Base-by-base conservation (phyloP, 2,329 filamentous ascomycete genomes). In the Fusarium nurragi region DNA sequence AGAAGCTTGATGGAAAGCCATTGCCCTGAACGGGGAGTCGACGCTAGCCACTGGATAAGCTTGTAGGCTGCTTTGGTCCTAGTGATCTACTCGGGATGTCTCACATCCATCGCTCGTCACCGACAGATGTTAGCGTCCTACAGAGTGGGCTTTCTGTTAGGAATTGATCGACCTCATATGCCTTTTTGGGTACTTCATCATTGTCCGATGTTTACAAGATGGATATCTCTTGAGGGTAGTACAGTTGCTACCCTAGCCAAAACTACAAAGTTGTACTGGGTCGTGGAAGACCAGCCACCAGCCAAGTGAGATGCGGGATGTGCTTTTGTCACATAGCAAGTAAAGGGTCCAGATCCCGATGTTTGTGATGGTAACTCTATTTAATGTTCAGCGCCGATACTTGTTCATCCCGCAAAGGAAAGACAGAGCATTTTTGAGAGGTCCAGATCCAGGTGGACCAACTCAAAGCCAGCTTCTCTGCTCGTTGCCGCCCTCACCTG, bases 1-100 rank as follows among this genome's bases (percentile, higher is more conserved):
- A 38, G 32, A 59, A 59, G 54, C 38, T 59, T 59, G 52, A 59
- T 1, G 2, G 2, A 2, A 44, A 59, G 44, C 38, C 34, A 36
- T 18, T 5, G 4, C 1, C 32, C 16, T 34, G 25, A 18, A 9
- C n/a, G 9, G 4, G 16, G 9, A 5, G 10, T 7, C 32, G 10
- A 11, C 2, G 9, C 5, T 28, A 2, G 13, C 21, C 14, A 5
- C 21, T 30, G 13, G 6, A 11, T 2, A 8, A 8, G 4, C 0
- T 25, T 5, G 3, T 1, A 9, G 16, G 18, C 32, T 39, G 44
- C 21, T 21, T 59, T 34, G 28, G 25, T 52, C 22, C 28, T 59
- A 53, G 55, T 25, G 4, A n/a, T 6, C n/a, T 4, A 1, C 1
- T 16, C 4, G 21, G 18, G 28, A 34, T 44, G 21, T 14, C 21